Evolutionary conservation across 2,329 filamentous ascomycete species (phyloP).

Genomic region (Conoideocrella luteorostrata): DNA sequence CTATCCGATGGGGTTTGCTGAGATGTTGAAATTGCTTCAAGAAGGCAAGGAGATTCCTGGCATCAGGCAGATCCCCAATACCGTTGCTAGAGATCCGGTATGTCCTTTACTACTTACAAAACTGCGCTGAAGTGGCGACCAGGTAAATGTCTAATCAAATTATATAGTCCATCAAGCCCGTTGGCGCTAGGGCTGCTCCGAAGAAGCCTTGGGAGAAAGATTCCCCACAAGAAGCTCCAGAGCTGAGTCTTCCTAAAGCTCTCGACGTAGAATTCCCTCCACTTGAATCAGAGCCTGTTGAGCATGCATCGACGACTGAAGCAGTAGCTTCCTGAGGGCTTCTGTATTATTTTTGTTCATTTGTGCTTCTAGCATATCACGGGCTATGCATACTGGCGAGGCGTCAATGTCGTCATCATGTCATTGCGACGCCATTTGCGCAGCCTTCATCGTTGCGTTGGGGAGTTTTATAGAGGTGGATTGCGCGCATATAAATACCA

Average conservation of each 20-base stretch:
- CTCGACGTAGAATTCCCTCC: slow-evolving; percentile 31
- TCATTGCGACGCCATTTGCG: too few species aligned
- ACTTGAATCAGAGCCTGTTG: slow-evolving; percentile 19
- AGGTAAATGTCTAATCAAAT: background rate
- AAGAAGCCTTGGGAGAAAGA: slow-evolving; percentile 75
- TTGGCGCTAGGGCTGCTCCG: slow-evolving; percentile 41
- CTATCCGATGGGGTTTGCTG: slow-evolving; percentile 77
- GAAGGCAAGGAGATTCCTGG: slow-evolving; percentile 78
- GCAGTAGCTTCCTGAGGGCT: slow-evolving; percentile 2
- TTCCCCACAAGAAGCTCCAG: slow-evolving; percentile 10
- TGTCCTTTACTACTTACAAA: slow-evolving; percentile 20
- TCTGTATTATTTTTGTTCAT: background rate
- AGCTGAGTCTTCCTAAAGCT: slow-evolving; percentile 16
- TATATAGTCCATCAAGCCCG: slow-evolving; percentile 39
- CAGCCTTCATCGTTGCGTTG: too few species aligned
- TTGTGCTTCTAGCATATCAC: background rate
- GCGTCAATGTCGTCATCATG: background rate
- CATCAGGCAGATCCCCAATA: slow-evolving; percentile 80
- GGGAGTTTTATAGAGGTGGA: too few species aligned
- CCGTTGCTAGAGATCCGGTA: slow-evolving; percentile 64
- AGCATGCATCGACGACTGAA: background rate
- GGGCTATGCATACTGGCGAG: background rate
- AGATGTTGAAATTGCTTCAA: slow-evolving; percentile 80
- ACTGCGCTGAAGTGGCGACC: too few species aligned
- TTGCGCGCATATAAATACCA: too few species aligned